Evolutionary conservation across 2,329 filamentous ascomycete genomes (phyloP).

Genomic region (Aspergillus awamori): DNA sequence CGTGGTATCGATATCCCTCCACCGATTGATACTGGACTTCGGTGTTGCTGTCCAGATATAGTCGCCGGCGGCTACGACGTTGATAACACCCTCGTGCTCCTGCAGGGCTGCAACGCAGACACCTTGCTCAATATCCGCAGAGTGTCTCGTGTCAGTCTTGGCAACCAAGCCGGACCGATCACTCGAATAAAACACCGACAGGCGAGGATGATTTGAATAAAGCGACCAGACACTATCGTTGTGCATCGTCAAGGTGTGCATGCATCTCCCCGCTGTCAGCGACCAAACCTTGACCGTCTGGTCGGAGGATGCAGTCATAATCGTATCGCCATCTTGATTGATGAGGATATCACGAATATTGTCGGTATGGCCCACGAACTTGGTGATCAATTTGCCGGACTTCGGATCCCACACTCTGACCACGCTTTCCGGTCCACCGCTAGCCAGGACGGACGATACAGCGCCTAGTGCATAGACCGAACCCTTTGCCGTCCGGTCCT

Average conservation of each 20-base stretch:
- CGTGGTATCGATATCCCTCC: constrained; percentile 81
- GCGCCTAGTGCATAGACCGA: constrained; percentile 90
- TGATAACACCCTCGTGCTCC: constrained; percentile 74
- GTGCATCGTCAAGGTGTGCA: constrained; percentile 99
- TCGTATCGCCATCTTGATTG: constrained; percentile 83
- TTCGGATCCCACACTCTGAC: constrained; percentile 90
- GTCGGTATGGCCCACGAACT: constrained; percentile 95
- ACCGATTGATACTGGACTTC: constrained; percentile 88
- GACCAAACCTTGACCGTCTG: constrained; percentile 99
- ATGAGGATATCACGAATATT: constrained; percentile 90
- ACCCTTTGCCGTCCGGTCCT: constrained; percentile 83
- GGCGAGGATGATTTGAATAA: constrained; percentile 81
- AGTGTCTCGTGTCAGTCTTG: constrained; percentile 85
- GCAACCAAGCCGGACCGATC: constrained; percentile 92
- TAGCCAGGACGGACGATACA: constrained; percentile 79
- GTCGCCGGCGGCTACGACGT: constrained; percentile 65
- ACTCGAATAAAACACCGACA: constrained; percentile 91
- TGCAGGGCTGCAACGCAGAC: constrained; percentile 88
- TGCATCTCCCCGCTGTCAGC: constrained; percentile 88
- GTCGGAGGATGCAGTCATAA: constrained; percentile 92
- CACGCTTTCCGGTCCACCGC: constrained; percentile 90
- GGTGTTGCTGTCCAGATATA: constrained; percentile 89
- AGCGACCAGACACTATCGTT: constrained; percentile 97
- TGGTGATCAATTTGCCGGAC: constrained; percentile 87
- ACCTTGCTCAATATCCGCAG: constrained; percentile 80